Conservation (phyloP, 1,139 yeast species). For the Pichia sp. region DNA sequence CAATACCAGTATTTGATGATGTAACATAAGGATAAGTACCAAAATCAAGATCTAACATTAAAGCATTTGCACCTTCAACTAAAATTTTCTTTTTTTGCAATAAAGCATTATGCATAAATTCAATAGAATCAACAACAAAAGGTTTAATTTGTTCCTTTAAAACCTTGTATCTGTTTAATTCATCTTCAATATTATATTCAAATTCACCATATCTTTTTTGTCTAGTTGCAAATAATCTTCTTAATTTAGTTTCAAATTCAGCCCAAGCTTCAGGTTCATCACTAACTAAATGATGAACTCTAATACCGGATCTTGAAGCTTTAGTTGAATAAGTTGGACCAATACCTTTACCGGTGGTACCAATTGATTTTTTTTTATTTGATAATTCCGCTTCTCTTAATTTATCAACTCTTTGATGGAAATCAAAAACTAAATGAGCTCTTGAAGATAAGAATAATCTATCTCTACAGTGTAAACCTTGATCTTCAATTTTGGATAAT, state of each 20-base stretch:
- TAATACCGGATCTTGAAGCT: constrained; percentile 92
- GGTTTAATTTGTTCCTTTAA: constrained; percentile 76
- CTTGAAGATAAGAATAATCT: constrained; percentile 86
- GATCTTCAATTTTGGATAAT: constrained; percentile 69
- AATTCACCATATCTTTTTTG: constrained; percentile 88
- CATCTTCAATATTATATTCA: constrained; percentile 78
- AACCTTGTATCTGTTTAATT: constrained; percentile 67
- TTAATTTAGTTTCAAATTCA: constrained; percentile 75
- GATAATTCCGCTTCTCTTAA: constrained; percentile 90
- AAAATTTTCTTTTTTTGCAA: constrained; percentile 74
- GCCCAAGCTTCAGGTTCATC: constrained; percentile 91
- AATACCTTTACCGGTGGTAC: constrained; percentile 98
- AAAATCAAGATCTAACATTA: constrained; percentile 94
- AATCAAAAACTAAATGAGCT: constrained; percentile 94
- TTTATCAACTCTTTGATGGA: constrained; percentile 95
- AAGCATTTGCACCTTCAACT: constrained; percentile 97
- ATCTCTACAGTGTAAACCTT: constrained; percentile 74
- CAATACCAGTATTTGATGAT: constrained; percentile 91
- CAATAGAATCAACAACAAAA: constrained; percentile 88
- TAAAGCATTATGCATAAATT: constrained; percentile 82
- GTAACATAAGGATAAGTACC: constrained; percentile 99
- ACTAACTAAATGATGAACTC: constrained; percentile 92
- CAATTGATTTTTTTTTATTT: constrained; percentile 81
- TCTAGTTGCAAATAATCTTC: constrained; percentile 73
- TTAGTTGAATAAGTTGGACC: constrained; percentile 98